Evolutionary conservation across 139 green algal genomes (phyloP).

Genomic region (Coelastrella sp.): DNA sequence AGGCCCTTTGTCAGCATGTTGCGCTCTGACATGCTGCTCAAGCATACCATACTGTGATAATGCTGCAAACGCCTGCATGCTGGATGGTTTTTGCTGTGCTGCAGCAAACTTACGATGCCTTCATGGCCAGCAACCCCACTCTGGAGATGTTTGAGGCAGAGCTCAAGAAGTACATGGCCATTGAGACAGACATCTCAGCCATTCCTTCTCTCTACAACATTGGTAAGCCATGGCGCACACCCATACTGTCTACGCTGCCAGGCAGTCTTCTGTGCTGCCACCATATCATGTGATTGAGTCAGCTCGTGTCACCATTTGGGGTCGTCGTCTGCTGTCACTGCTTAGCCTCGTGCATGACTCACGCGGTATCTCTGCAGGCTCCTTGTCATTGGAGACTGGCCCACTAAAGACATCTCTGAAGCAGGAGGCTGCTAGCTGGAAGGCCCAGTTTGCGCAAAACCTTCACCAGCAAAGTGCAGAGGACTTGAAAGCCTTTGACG

Average conservation of each 20-base stretch:
- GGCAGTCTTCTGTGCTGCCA: too few relatives aligned
- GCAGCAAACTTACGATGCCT: conserved; percentile 63
- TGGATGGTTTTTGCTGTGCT: neutral
- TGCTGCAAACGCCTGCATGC: too few relatives aligned
- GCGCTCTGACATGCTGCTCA: too few relatives aligned
- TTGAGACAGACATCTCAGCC: conserved; percentile 79
- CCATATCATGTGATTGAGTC: too few relatives aligned
- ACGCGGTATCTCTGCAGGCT: conserved; percentile 56
- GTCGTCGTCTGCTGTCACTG: neutral
- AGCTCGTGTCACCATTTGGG: too few relatives aligned
- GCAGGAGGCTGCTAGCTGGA: conserved; percentile 90
- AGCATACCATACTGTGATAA: too few relatives aligned
- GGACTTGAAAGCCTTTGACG: conserved; percentile 88
- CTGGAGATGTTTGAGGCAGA: conserved; percentile 93
- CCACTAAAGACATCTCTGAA: conserved; percentile 91
- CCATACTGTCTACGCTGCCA: too few relatives aligned
- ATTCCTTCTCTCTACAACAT: conserved; percentile 89
- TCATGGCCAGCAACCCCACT: conserved; percentile 78
- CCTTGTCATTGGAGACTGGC: conserved; percentile 85
- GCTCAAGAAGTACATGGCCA: conserved; percentile 89
- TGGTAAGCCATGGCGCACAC: too few relatives aligned
- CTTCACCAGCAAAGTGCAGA: conserved; percentile 89
- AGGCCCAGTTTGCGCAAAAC: conserved; percentile 94
- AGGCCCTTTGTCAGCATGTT: too few relatives aligned
- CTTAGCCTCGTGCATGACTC: neutral